Conservation (phyloP, 164 flowering plant genomes). For the Stephania yunnanensis region DNA sequence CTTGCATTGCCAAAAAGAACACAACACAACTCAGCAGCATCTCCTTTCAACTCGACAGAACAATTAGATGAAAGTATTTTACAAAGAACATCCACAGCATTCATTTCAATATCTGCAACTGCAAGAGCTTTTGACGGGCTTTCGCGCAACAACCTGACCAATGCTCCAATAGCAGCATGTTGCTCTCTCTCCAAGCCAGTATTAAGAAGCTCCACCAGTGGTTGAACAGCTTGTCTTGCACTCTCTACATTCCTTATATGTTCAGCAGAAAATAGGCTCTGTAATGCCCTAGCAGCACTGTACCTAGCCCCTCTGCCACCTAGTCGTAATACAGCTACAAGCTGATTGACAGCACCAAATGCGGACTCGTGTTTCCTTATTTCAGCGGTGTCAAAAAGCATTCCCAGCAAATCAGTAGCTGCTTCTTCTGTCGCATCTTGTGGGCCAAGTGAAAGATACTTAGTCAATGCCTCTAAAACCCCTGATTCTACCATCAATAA, state of each 20-base stretch:
- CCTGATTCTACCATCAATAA: slow-evolving; percentile 96
- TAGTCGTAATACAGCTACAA: slow-evolving; percentile 87
- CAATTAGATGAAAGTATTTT: slow-evolving; percentile 87
- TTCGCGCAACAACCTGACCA: slow-evolving; percentile 42
- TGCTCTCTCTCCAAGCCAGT: slow-evolving; percentile 95
- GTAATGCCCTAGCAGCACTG: slow-evolving; percentile 94
- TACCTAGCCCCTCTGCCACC: slow-evolving; percentile 93
- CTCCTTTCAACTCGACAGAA: slow-evolving; percentile 89
- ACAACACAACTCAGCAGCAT: slow-evolving; percentile 92
- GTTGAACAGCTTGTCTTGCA: slow-evolving; percentile 89
- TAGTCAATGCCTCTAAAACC: slow-evolving; percentile 82
- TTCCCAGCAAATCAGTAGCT: slow-evolving; percentile 83
- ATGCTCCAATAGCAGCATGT: slow-evolving; percentile 20
- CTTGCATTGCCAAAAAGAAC: slow-evolving; percentile 80
- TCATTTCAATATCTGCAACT: slow-evolving; percentile 91
- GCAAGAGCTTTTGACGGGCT: slow-evolving; percentile 85
- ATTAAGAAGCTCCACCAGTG: slow-evolving; percentile 90
- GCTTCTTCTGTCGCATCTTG: slow-evolving; percentile 98
- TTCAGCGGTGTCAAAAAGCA: slow-evolving; percentile 77
- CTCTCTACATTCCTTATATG: slow-evolving; percentile 87
- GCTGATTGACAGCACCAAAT: slow-evolving; percentile 86
- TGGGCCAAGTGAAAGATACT: slow-evolving; percentile 94
- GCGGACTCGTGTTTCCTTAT: slow-evolving; percentile 90
- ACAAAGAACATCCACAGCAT: slow-evolving; percentile 61
- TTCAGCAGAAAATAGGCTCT: slow-evolving; percentile 87